phyloP scores from a whole-genome alignment of 2,329 filamentous ascomycete species.

The Colletotrichum gloeosporioides region DNA sequence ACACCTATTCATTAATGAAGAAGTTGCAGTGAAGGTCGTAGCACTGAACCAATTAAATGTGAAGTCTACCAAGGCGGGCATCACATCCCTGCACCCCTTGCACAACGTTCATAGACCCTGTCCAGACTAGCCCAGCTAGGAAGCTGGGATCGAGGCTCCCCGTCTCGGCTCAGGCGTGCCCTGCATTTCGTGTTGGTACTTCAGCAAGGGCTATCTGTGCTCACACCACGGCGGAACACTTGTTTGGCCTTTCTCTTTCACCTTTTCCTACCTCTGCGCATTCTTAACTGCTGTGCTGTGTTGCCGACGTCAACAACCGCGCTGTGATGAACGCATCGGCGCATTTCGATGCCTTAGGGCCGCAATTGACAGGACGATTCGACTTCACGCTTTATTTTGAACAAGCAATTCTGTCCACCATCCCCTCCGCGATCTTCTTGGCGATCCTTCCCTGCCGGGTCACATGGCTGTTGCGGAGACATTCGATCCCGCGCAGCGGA shows the following conservation, averaged over 20 bases:
- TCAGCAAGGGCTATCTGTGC: not conserved
- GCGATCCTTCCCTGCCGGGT: not conserved
- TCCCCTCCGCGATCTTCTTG: not conserved
- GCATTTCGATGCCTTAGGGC: not conserved
- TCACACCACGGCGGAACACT: not conserved
- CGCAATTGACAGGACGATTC: slow-evolving; percentile 10
- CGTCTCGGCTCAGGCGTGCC: not conserved
- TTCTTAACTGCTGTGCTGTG: not conserved
- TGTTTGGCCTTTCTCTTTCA: not conserved
- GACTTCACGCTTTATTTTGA: slow-evolving; percentile 28
- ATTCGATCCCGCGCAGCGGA: not conserved
- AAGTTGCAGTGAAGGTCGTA: not conserved
- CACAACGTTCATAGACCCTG: not conserved
- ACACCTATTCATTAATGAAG: not conserved
- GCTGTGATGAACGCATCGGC: not conserved
- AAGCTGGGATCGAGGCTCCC: not conserved
- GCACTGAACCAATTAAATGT: not conserved
- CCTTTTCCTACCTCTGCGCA: not conserved
- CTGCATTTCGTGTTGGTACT: not conserved
- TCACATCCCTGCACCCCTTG: not conserved
- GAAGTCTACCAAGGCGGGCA: not conserved
- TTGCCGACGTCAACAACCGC: not conserved
- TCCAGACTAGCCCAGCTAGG: not conserved
- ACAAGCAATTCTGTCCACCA: slow-evolving; percentile 22
- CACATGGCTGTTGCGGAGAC: slow-evolving; percentile 6